Percentiles rank a stretch among this genome's conserved stretches.
Evolutionary conservation across 1,284 basidiomycete genomes (phyloP).

Genomic region (Peniophora sp.): DNA sequence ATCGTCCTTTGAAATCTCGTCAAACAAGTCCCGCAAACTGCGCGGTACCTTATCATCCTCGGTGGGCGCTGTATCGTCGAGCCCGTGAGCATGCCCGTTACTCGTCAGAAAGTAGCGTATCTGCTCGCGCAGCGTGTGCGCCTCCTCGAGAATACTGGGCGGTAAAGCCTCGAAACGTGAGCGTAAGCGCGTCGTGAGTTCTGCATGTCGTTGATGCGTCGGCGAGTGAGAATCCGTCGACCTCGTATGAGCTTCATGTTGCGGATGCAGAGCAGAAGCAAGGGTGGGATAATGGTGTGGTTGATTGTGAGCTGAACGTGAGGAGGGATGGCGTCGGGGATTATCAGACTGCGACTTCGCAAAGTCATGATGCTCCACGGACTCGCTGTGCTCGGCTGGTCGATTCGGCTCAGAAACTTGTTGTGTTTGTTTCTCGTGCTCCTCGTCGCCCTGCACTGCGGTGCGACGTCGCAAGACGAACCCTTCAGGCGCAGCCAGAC

Average conservation of each 20-base stretch:
- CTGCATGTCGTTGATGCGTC: slow-evolving; percentile 7
- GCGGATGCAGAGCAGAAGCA: neutral
- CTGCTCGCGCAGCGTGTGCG: slow-evolving; percentile 36
- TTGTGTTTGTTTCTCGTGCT: too few species aligned
- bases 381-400: neutral
- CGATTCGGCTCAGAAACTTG: neutral
- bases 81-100: slow-evolving; percentile 13
- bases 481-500: neutral
- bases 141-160: slow-evolving; percentile 35
- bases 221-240: neutral
- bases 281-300: neutral
- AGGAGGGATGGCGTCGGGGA: too few species aligned
- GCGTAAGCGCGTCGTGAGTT: slow-evolving; percentile 20
- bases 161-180: slow-evolving; percentile 41
- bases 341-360: too few species aligned
- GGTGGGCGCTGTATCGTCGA: slow-evolving; percentile 7
- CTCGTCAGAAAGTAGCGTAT: slow-evolving; percentile 30
- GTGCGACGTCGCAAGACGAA: neutral
- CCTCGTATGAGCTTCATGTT: too few species aligned
- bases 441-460: too few species aligned
- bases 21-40: slow-evolving; percentile 32
- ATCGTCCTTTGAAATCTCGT: slow-evolving; percentile 31
- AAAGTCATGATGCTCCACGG: neutral
- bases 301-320: too few species aligned
- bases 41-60: slow-evolving; percentile 21